Percentiles rank a stretch among this genome's conserved stretches.
phyloP scores from a whole-genome alignment of 2,329 filamentous ascomycete genomes.

The Raffaelea ambrosiae region DNA sequence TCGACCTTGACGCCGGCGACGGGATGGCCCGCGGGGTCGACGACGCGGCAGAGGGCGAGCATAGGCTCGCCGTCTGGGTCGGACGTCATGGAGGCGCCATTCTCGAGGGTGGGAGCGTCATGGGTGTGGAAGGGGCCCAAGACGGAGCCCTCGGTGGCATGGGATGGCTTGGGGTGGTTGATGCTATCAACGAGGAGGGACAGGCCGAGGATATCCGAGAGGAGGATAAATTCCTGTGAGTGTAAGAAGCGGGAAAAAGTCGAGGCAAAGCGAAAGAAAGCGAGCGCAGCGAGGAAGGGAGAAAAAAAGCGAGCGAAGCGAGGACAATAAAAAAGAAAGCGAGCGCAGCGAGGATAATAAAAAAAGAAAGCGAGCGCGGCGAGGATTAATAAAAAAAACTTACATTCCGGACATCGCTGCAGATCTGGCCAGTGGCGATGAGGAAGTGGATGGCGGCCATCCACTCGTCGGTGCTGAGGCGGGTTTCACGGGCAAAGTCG shows the following conservation, averaged over 20 bases:
- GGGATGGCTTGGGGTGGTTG: slow-evolving; percentile 68
- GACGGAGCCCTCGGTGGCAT: slow-evolving; percentile 68
- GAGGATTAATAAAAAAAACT: slow-evolving; percentile 14
- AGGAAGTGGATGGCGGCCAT: slow-evolving; percentile 65
- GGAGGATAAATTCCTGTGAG: slow-evolving; percentile 62
- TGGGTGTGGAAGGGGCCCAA: slow-evolving; percentile 79
- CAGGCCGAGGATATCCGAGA: slow-evolving; percentile 71
- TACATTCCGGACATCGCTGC: slow-evolving; percentile 64
- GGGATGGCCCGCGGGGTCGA: slow-evolving; percentile 54
- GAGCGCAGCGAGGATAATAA: not conserved
- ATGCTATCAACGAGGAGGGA: slow-evolving; percentile 75
- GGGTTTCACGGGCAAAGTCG: slow-evolving; percentile 72
- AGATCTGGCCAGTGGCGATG: slow-evolving; percentile 64
- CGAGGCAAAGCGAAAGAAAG: not conserved
- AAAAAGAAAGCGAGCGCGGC: not conserved
- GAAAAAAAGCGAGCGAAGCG: not conserved
- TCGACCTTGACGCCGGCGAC: slow-evolving; percentile 63
- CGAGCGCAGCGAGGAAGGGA: not conserved
- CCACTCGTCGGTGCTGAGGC: slow-evolving; percentile 71
- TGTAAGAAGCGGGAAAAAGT: not conserved
- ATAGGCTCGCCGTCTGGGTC: slow-evolving; percentile 62
- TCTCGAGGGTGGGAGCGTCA: slow-evolving; percentile 51
- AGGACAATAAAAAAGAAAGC: not conserved
- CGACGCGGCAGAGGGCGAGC: slow-evolving; percentile 65
- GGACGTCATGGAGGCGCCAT: slow-evolving; percentile 56